Conservation (phyloP, 2,329 filamentous ascomycete genomes). For the Botrytis medusae region DNA sequence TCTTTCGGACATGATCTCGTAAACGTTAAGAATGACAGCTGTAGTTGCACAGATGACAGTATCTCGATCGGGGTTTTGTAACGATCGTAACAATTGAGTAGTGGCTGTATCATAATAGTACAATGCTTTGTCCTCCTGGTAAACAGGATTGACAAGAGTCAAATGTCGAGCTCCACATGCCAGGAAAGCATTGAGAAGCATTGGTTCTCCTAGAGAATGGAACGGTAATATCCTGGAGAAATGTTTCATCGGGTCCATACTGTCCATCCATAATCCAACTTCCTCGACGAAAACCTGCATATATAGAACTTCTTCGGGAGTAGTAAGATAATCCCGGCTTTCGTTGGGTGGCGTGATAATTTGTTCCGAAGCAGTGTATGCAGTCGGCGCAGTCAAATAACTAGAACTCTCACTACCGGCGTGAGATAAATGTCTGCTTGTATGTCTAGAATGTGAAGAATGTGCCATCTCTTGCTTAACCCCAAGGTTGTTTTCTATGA, state of each 20-base stretch:
- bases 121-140: slow-evolving; percentile 73
- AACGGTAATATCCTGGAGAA: slow-evolving; percentile 85
- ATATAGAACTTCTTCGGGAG: slow-evolving; percentile 77
- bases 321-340: slow-evolving; percentile 64
- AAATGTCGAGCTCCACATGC: slow-evolving; percentile 86
- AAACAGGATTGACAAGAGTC: slow-evolving; percentile 66
- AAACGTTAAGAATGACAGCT: slow-evolving; percentile 85
- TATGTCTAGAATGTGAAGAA: slow-evolving; percentile 31
- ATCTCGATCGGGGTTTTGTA: slow-evolving; percentile 84
- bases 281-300: slow-evolving; percentile 93
- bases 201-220: slow-evolving; percentile 75
- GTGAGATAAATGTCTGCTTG: slow-evolving; percentile 39
- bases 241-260: slow-evolving; percentile 80
- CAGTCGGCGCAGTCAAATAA: slow-evolving; percentile 43
- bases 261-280: slow-evolving; percentile 93
- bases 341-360: slow-evolving; percentile 45
- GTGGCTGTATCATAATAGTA: slow-evolving; percentile 87
- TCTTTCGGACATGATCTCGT: slow-evolving; percentile 86
- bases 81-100: slow-evolving; percentile 68
- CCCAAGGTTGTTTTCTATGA: slow-evolving; percentile 31
- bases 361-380: slow-evolving; percentile 39
- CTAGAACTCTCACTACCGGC: slow-evolving; percentile 37
- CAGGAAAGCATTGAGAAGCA: slow-evolving; percentile 85
- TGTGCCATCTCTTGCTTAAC: slow-evolving; percentile 34
- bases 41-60: slow-evolving; percentile 82